Evolutionary conservation across 345 rosid genomes (phyloP).

Genomic region (Lenwebbia sp.): DNA sequence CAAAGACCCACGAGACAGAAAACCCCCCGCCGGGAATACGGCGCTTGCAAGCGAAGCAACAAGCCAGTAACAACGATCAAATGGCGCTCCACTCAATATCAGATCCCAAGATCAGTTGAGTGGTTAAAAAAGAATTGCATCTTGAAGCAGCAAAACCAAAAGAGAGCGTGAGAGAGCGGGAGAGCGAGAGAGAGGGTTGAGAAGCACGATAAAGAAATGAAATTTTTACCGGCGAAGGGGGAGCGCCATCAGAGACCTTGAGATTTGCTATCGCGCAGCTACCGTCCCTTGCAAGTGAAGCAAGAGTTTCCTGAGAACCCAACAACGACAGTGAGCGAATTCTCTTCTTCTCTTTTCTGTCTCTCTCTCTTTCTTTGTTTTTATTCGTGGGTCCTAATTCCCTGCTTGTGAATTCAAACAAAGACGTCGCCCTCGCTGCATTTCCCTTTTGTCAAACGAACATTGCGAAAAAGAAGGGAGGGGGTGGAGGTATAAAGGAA

Average conservation of each 20-base stretch:
- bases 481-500: background rate
- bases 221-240: background rate
- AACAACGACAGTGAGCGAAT: background rate
- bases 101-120: conserved; percentile 13
- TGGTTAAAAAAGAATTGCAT: conserved; percentile 8
- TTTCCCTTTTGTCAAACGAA: background rate
- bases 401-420: background rate
- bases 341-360: background rate
- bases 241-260: conserved; percentile 13
- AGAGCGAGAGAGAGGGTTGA: background rate
- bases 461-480: background rate
- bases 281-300: background rate
- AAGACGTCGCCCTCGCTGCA: background rate
- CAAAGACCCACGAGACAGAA: background rate
- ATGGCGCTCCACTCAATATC: background rate
- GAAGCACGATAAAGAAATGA: background rate
- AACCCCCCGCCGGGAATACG: background rate
- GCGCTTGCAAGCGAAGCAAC: conserved; percentile 10
- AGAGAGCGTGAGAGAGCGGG: conserved; percentile 6
- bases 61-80: background rate
- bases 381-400: background rate
- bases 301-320: background rate
- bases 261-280: background rate
- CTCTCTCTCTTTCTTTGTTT: background rate
- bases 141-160: background rate